Base-by-base conservation (phyloP, 768 basidiomycete genomes). In the Pisolithus orientalis region DNA sequence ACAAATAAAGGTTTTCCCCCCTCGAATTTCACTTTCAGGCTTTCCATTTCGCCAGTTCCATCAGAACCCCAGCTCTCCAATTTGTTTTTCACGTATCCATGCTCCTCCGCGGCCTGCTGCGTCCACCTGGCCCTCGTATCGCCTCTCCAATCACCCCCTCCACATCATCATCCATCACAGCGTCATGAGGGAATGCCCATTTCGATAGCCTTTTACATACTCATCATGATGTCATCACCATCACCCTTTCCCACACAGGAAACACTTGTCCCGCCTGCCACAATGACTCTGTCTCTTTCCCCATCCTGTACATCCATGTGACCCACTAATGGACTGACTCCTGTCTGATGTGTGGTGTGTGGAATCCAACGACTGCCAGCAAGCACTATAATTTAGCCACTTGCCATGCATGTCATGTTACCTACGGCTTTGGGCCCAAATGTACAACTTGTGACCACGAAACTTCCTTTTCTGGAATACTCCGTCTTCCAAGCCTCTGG, bases 401-500 rank as follows among this genome's bases (percentile, higher is more conserved):
- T 24, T 40, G 44, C 28, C 44, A 46, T 46, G 37, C 14, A 13
- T 11, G 21, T 25, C 14, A 16, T 24, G 17, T 13, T 17, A 21
- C 14, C 14, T 25, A 27, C 25, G 17, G 34, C 38, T 50, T 55
- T 50, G 16, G 43, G 9, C 14, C 31, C 28, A 51, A 47, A 28
- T 34, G 3, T 10, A n/a, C 11, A 39, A 13, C 4, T 17, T 46
- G 49, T 50, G 38, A 14, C 16, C 34, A 4, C 28, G 21, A 45
- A 55, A 52, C 44, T 57, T 24, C 56, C 45, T 31, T 52, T 52
- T 52, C n/a, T 40, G 56, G 56, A 28, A 49, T 6, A n/a, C 40
- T 39, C 40, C 34, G 39, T n/a, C 39, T 38, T 49, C 25, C 43
- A 32, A 31, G 21, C 32, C 25, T 44, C 49, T 34, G 34, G n/a